These are phyloP conservation scores for Teunomyces stri DNA, from an alignment of 805 yeast genomes.

Conservation along the genomic window DNA sequence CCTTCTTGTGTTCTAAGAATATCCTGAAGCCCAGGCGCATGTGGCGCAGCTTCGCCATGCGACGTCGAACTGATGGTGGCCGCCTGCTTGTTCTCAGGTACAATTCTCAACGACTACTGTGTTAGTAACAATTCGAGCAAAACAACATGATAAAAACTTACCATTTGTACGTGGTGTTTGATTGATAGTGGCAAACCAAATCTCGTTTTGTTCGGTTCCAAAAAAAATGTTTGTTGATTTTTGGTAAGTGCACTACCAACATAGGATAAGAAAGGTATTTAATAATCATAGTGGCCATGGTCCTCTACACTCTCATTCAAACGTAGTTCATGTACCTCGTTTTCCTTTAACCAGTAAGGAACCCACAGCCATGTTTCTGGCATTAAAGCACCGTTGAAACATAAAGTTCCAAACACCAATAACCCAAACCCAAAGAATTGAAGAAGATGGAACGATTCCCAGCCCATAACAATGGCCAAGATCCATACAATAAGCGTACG, in stretches of 20 bases:
- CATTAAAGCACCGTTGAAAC: conserved; percentile 67
- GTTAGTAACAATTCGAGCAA: conserved; percentile 9
- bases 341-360: conserved; percentile 44
- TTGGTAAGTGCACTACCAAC: too few relatives aligned
- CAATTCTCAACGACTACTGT: conserved; percentile 48
- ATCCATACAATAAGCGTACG: conserved; percentile 76
- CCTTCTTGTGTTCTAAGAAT: conserved; percentile 65
- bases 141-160: not conserved
- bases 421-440: conserved; percentile 64
- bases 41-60: conserved; percentile 55
- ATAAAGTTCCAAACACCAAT: conserved; percentile 68
- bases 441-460: conserved; percentile 66
- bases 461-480: conserved; percentile 64
- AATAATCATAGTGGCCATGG: conserved; percentile 1
- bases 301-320: not conserved
- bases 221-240: too few relatives aligned
- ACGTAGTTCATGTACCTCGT: not conserved
- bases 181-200: not conserved
- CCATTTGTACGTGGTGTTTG: not conserved
- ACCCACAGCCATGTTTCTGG: conserved; percentile 48
- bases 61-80: conserved; percentile 50
- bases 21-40: conserved; percentile 71
- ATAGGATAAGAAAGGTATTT: too few relatives aligned
- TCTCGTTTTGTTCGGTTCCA: too few relatives aligned
- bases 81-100: conserved; percentile 50